Base-by-base conservation (phyloP, 768 basidiomycete species). In the Arthromyces matolae region DNA sequence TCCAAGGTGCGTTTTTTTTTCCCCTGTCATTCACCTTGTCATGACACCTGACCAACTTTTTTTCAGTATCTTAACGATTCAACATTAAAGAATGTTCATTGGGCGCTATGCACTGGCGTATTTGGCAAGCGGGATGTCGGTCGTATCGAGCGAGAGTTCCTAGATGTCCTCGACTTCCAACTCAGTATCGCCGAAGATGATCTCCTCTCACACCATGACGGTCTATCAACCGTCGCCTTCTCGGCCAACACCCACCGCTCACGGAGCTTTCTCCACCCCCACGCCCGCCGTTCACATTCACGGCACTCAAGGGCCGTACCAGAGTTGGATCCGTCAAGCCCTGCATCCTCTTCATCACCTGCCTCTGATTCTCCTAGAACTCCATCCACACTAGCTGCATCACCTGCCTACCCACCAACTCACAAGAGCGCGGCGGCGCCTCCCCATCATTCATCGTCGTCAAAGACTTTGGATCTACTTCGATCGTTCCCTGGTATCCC, bases 61-160 rank as follows among this genome's bases (percentile, higher is more conserved):
- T 14, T 16, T 10, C 50, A 89, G 81, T 93, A 93, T 62, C 71
- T 86, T 28, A 92, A 93, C 64, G 92, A 94, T 64, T 90, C 86
- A 13, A 89, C 88, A 22, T 77, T 92, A 13, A 93, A 93, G 76
- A 93, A 93, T 68, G 76, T 87, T 41, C 90, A 93, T 64, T 93
- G 90, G 90, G 84, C 86, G 8, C 71, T 86, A n/a, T 88, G 86
- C 66, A 87, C 87, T 0, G 83, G 84, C 24, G 83, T 89, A 22
- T 89, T 89, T 61, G 85, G 86, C 55, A 87, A 86, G 64, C 79
- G 86, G 32, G 87, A 89, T 57, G 78, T 88, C 22, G 86, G 85
- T 37, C 79, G 86, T 55, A 88, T 89, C 60, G 86, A 89, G 66
- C 80, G 87, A 58, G 87, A 89, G 66, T 88, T 86, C 64, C 77